Base-by-base conservation (phyloP, 108 stramenopile species). In the Pseudonitzschia pungens region DNA sequence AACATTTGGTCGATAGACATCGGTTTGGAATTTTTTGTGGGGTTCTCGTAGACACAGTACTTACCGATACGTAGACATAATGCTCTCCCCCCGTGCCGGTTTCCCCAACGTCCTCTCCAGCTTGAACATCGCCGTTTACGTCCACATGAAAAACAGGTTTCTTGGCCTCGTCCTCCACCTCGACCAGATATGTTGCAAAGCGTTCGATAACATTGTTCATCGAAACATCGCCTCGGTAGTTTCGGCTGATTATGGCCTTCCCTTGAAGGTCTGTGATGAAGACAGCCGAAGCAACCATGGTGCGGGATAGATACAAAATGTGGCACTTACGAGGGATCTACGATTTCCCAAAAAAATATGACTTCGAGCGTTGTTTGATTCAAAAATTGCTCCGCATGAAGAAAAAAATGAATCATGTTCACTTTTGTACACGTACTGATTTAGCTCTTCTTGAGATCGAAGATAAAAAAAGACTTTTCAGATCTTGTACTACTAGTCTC, bases 161-260 rank as follows among this genome's bases (percentile, higher is more conserved):
- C 72, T 90, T 91, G 53, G 78, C 79, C 44, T 94, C 91, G 11
- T 95, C 94, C 22, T 91, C 90, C 14, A 87, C 87, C 51, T 95
- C 90, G 16, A 76, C 36, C 32, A 95, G 76, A 63, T 95, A 95
- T 27, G 76, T 84, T 8, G 87, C 85, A 76, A 95, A 95, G 22
- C 81, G 80, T 58, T 92, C 91, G 63, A 90, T 84, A 14, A 88
- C 88, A 51, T 88, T 84, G 18, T 88, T 81, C 60, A 97, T 76
- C 16, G 97, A 94, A 41, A 99, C 90, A 74, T 99, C 99, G 6
- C 99, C 99, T 11, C 99, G 85, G 80, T 98, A 99, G 77, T 99
- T 98, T 20, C 99, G 92, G 68, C 94, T 90, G 78, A 99, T 99
- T 59, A 99, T 96, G 43, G 95, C 90, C 85, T 99, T 98, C 42